Evolutionary conservation across 2,329 filamentous ascomycete genomes (phyloP).

Genomic region (Zelopaecilomyces penicillatus): DNA sequence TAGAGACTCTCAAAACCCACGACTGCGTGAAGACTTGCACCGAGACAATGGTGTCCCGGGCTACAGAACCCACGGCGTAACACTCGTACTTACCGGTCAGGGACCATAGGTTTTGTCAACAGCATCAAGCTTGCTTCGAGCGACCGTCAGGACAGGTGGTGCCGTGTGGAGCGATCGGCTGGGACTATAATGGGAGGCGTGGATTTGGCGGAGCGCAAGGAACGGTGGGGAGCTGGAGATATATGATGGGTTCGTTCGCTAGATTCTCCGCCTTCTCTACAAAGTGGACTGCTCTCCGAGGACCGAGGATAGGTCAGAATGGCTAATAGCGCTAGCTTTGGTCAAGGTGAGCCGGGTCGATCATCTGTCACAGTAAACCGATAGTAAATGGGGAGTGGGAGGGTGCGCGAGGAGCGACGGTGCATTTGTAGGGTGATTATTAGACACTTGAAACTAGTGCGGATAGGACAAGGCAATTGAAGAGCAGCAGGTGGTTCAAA

Average conservation of each 20-base stretch:
- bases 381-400: slow-evolving; percentile 1
- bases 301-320: not conserved
- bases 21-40: too few species aligned
- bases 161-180: too few species aligned
- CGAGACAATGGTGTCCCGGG: too few species aligned
- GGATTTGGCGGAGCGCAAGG: too few species aligned
- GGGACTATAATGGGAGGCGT: too few species aligned
- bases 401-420: slow-evolving; percentile 2
- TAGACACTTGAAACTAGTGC: not conserved
- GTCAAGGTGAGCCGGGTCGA: slow-evolving; percentile 4
- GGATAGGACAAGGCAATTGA: slow-evolving; percentile 2
- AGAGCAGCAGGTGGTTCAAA: slow-evolving; percentile 1
- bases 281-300: too few species aligned
- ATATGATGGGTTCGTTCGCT: too few species aligned
- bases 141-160: too few species aligned
- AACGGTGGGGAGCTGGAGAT: too few species aligned
- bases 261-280: too few species aligned
- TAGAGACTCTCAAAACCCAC: too few species aligned
- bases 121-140: slow-evolving; percentile 7
- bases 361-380: slow-evolving; percentile 5
- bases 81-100: slow-evolving; percentile 5
- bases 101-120: slow-evolving; percentile 7
- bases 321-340: slow-evolving; percentile 5
- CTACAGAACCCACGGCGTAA: too few species aligned
- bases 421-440: slow-evolving; percentile 5